Evolutionary conservation across 805 yeast species (phyloP).

Genomic region (Peterozyma xylosa): DNA sequence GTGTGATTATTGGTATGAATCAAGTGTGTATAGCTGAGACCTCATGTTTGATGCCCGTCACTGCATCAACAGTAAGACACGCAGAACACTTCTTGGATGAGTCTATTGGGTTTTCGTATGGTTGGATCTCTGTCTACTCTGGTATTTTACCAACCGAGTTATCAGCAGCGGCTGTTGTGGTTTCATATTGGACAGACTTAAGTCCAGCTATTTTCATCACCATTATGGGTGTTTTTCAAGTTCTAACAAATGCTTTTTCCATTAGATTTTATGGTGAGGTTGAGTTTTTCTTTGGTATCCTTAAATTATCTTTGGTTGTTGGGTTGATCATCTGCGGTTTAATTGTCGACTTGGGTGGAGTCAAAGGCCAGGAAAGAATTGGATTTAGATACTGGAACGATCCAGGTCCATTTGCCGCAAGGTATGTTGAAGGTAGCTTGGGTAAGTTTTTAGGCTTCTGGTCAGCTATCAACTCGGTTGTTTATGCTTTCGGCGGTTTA

Average conservation of each 20-base stretch:
- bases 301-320: conserved; percentile 66
- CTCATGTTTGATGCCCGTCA: conserved; percentile 28
- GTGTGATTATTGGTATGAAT: conserved; percentile 18
- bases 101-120: conserved; percentile 38
- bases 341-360: conserved; percentile 82
- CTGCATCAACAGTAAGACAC: conserved; percentile 28
- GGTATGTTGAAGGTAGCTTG: conserved; percentile 24
- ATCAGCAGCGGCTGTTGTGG: conserved; percentile 38
- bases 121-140: conserved; percentile 33
- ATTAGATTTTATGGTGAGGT: conserved; percentile 64
- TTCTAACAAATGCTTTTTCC: conserved; percentile 26
- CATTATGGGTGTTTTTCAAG: conserved; percentile 28
- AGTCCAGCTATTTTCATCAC: conserved; percentile 39
- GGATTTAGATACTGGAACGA: conserved; percentile 50
- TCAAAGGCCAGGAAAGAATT: conserved; percentile 58
- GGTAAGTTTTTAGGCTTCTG: conserved; percentile 38
- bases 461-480: conserved; percentile 29
- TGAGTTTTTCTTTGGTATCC: conserved; percentile 72
- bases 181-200: conserved; percentile 36
- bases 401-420: conserved; percentile 50
- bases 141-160: conserved; percentile 31
- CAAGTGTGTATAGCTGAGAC: conserved; percentile 25
- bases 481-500: conserved; percentile 29
- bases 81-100: conserved; percentile 32
- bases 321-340: conserved; percentile 73